Evolutionary conservation across 148 eudicot genomes (phyloP).

Genomic region (Rhododendron vialii): DNA sequence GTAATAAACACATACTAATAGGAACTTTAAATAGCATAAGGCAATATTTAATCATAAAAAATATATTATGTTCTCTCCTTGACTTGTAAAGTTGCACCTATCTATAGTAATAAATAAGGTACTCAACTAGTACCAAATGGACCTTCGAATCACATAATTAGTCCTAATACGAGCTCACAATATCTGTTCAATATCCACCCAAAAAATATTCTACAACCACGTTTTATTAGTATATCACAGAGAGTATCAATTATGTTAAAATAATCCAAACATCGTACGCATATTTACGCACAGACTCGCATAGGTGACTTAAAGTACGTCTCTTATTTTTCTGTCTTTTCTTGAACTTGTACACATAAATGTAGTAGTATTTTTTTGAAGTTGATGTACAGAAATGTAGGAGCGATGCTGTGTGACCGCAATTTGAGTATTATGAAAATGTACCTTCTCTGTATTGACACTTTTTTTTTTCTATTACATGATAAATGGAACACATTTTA

Average conservation of each 20-base stretch:
- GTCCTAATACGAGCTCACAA: not conserved
- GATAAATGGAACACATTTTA: not conserved
- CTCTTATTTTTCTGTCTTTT: not conserved
- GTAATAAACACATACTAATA: not conserved
- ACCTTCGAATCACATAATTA: not conserved
- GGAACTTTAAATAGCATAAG: not conserved
- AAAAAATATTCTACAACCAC: not conserved
- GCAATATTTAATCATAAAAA: not conserved
- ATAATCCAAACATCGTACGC: not conserved
- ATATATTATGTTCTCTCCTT: not conserved
- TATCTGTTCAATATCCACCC: not conserved
- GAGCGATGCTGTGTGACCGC: too few relatives aligned
- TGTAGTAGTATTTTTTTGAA: too few relatives aligned
- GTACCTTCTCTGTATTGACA: too few relatives aligned
- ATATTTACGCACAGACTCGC: not conserved
- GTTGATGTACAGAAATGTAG: not conserved
- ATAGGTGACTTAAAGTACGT: not conserved
- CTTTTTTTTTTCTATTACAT: too few relatives aligned
- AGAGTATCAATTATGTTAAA: not conserved
- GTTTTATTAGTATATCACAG: not conserved
- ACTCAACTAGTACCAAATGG: not conserved
- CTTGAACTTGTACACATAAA: too few relatives aligned
- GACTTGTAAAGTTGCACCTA: not conserved
- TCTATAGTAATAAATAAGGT: not conserved
- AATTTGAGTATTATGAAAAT: not conserved